Evolutionary conservation across 495 filamentous ascomycete genomes (phyloP).

Genomic region (Bryoglossum gracile): DNA sequence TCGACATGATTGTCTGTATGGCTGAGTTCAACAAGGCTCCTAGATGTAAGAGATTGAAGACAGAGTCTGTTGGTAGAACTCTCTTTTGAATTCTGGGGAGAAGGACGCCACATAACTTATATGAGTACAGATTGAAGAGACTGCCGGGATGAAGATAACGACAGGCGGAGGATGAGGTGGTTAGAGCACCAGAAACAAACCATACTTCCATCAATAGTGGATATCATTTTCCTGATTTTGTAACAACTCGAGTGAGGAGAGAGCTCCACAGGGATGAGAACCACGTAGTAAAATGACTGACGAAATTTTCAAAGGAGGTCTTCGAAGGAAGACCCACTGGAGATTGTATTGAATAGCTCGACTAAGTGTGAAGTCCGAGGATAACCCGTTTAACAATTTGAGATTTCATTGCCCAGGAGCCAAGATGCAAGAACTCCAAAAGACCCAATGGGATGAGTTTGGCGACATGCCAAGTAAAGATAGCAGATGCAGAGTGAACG

Average conservation of each 20-base stretch:
- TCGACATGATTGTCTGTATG: background rate
- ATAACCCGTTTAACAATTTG: background rate
- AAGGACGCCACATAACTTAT: background rate
- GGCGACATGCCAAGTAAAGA: background rate
- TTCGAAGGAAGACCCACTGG: background rate
- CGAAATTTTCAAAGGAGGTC: background rate
- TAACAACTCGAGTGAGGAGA: background rate
- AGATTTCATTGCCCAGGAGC: background rate
- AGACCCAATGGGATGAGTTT: slow-evolving; percentile 5
- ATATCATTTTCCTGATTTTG: no score
- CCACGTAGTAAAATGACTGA: no score
- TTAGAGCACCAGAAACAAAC: background rate
- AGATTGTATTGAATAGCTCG: background rate
- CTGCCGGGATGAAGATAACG: background rate
- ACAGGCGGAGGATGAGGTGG: background rate
- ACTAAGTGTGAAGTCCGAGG: background rate
- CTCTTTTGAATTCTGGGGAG: background rate
- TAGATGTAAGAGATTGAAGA: background rate
- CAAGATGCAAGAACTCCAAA: background rate
- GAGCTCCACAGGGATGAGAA: background rate
- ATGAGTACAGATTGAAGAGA: background rate
- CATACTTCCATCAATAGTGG: background rate
- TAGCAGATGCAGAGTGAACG: background rate
- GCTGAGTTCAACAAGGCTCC: background rate
- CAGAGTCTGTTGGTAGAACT: background rate